Base-by-base conservation (phyloP, 768 basidiomycete genomes). In the Kwoniella dendrophila region DNA sequence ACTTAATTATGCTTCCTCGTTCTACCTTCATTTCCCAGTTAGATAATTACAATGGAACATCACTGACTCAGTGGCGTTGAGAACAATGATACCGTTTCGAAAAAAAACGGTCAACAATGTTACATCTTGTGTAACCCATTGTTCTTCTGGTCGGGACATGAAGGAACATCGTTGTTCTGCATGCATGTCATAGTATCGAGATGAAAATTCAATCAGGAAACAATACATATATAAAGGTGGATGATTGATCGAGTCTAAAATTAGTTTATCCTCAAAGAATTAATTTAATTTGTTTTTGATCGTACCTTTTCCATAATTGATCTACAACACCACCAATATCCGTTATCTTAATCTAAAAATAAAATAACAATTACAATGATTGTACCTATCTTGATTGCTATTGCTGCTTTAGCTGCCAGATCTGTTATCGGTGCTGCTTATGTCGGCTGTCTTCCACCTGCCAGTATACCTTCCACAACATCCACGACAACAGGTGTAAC, bases 311-410 rank as follows among this genome's bases (percentile, higher is more conserved):
- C 47, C 5, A 12, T 26, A 20, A 30, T 38, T 27, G 18, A 33
- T 41, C 11, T 41, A 27, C 29, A 55, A 22, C 24, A 54, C 26
- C 6, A 24, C 40, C 29, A n/a, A 30, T 29, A 12, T 51, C n/a
- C 36, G 29, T 10, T 4, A 0, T 27, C 10, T 12, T 29, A 33
- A 54, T 14, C 49, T 14, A 14, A 12, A 24, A 50, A 4, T 11
- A 20, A 26, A 26, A 45, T 0, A 45, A 18, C 24, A 14, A 5
- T 5, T 2, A 38, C 6, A 27, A 55, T 55, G 54, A 57, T 57
- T 22, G 56, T 57, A 58, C 56, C 44, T 58, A 44, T 47, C 33
- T 4, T 49, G 16, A 50, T 56, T 29, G 22, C 30, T 29, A 18
- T 40, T 30, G 47, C 49, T 16, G 32, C 47, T 34, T 10, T 58